Evolutionary conservation across 2,329 filamentous ascomycete species (phyloP).

Genomic region (Curvularia eragrostidis): DNA sequence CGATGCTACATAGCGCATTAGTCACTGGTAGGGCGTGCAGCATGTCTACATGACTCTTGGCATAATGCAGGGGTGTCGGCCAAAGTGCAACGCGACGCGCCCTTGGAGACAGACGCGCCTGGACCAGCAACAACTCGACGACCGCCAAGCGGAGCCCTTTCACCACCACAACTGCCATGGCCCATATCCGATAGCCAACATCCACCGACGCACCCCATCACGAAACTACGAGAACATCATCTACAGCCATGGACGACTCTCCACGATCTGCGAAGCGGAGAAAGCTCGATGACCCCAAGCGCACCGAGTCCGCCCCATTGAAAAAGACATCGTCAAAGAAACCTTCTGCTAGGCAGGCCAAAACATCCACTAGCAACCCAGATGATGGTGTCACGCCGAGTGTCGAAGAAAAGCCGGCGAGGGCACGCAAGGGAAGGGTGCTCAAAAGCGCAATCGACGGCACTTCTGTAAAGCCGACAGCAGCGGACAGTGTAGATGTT

Average conservation of each 20-base stretch:
- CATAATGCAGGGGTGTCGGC: conserved; percentile 20
- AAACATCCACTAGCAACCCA: conserved; percentile 21
- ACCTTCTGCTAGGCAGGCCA: conserved; percentile 31
- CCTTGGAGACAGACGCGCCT: conserved; percentile 21
- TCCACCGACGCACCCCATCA: neutral
- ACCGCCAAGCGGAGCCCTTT: conserved; percentile 6
- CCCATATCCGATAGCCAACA: conserved; percentile 6
- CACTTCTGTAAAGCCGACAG: conserved; percentile 14
- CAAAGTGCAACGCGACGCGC: conserved; percentile 30
- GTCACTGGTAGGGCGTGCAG: conserved; percentile 31
- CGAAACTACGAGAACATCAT: neutral
- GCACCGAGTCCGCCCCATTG: conserved; percentile 31
- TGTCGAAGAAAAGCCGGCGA: conserved; percentile 18
- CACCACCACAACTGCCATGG: conserved; percentile 16
- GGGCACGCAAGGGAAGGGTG: conserved; percentile 13
- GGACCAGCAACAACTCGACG: conserved; percentile 11
- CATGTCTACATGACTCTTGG: conserved; percentile 17
- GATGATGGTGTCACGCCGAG: conserved; percentile 18
- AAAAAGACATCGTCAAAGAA: conserved; percentile 28
- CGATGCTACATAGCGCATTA: conserved; percentile 1
- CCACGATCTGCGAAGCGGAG: conserved; percentile 48
- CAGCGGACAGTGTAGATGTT: conserved; percentile 41
- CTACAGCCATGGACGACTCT: conserved; percentile 41
- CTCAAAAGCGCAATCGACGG: conserved; percentile 21
- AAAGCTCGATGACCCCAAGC: conserved; percentile 42